Evolutionary conservation across 331 rosid species (phyloP).

Genomic region (Quercus lobata): DNA sequence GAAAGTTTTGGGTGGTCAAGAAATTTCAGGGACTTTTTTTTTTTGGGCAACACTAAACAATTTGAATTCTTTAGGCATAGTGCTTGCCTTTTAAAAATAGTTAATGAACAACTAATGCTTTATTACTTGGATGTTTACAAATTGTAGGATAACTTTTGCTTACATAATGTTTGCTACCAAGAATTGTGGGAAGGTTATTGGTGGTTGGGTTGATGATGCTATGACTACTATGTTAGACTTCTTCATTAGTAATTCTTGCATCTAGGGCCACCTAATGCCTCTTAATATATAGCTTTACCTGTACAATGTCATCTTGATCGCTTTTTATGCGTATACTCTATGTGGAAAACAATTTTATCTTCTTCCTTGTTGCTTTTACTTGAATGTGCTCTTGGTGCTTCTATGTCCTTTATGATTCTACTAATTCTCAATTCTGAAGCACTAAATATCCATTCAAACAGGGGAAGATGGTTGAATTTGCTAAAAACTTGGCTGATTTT

Average conservation of each 20-base stretch:
- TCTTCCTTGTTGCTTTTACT: conserved; percentile 2
- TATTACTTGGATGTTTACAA: not conserved
- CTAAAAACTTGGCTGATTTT: conserved; percentile 71
- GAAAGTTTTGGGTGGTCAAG: too few species aligned
- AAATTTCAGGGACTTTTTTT: too few species aligned
- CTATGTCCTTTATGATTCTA: not conserved
- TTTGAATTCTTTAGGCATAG: not conserved
- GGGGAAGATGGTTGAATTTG: conserved; percentile 83
- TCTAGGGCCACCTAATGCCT: not conserved
- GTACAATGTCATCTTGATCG: not conserved
- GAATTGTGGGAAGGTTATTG: not conserved
- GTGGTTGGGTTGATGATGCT: not conserved
- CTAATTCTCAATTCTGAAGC: conserved; percentile 4
- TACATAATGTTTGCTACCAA: too few species aligned
- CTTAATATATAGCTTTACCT: not conserved
- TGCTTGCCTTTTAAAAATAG: not conserved
- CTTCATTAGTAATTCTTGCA: too few species aligned
- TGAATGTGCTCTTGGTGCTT: not conserved
- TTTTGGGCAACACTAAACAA: not conserved
- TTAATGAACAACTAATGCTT: not conserved
- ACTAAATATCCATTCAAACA: conserved; percentile 26
- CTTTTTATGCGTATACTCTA: too few species aligned
- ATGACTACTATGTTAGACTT: not conserved
- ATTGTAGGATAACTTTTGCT: too few species aligned
- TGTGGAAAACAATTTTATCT: not conserved